Evolutionary conservation across 345 rosid genomes (phyloP).

Genomic region (Euclidium syriacum): DNA sequence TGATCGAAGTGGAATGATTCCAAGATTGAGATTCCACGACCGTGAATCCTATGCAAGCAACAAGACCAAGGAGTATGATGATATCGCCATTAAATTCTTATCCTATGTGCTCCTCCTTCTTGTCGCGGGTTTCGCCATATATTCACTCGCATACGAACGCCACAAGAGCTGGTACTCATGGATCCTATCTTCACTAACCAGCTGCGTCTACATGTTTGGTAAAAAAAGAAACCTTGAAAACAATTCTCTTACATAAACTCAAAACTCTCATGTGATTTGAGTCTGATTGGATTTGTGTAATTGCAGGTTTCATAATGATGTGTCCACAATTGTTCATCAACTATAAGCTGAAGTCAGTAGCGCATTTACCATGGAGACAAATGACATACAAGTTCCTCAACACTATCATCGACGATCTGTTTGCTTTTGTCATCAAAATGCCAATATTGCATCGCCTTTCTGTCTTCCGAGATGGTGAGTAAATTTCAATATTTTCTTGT

Average conservation of each 20-base stretch:
- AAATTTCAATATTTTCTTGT: background rate
- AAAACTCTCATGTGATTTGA: background rate
- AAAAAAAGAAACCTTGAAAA: conserved; percentile 27
- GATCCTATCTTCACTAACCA: conserved; percentile 93
- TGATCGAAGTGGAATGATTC: conserved; percentile 89
- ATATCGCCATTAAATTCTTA: conserved; percentile 90
- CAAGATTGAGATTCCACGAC: conserved; percentile 85
- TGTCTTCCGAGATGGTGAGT: conserved; percentile 91
- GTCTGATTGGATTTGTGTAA: background rate
- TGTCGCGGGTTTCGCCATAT: conserved; percentile 64
- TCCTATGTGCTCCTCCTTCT: conserved; percentile 90
- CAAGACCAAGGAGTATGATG: conserved; percentile 98
- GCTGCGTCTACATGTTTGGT: conserved; percentile 99
- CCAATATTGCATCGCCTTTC: conserved; percentile 90
- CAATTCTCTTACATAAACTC: background rate
- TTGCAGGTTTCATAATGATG: conserved; percentile 94
- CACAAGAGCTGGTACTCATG: conserved; percentile 99
- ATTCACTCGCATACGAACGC: conserved; percentile 89
- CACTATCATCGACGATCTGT: conserved; percentile 96
- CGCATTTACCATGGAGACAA: conserved; percentile 98
- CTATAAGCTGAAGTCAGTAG: conserved; percentile 92
- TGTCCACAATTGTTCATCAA: conserved; percentile 97
- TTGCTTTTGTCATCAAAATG: conserved; percentile 98
- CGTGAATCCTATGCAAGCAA: conserved; percentile 93
- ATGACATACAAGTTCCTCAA: conserved; percentile 98